Evolutionary conservation across 228 moss, liverwort and hornwort genomes (phyloP).

Genomic region (Sphagnum fallax): DNA sequence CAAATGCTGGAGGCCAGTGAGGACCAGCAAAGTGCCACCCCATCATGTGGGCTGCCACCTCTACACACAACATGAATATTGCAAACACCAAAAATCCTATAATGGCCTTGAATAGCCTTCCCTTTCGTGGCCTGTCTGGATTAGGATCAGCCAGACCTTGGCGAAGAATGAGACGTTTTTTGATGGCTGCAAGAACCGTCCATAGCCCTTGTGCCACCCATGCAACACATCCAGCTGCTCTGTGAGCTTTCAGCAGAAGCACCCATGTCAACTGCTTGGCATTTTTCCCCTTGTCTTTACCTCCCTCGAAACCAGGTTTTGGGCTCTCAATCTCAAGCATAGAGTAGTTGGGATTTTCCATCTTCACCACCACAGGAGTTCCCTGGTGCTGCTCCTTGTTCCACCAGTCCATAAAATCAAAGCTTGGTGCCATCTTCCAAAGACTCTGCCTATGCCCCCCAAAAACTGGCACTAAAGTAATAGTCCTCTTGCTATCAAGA

Average conservation of each 20-base stretch:
- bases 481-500: no score
- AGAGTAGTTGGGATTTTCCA: constrained; percentile 98
- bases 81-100: constrained; percentile 62
- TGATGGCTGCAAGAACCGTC: constrained; percentile 74
- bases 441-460: no score
- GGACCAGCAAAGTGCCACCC: constrained; percentile 80
- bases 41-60: constrained; percentile 63
- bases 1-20: constrained; percentile 27
- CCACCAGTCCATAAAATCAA: constrained; percentile 95
- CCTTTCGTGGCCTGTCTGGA: constrained; percentile 61
- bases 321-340: constrained; percentile 79
- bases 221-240: constrained; percentile 87
- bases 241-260: constrained; percentile 85
- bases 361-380: constrained; percentile 78
- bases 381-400: constrained; percentile 84
- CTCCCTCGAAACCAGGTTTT: constrained; percentile 27
- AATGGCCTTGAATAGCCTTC: constrained; percentile 74
- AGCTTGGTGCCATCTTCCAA: constrained; percentile 79
- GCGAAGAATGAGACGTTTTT: constrained; percentile 73
- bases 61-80: constrained; percentile 59
- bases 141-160: constrained; percentile 39
- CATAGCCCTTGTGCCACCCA: constrained; percentile 84
- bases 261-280: constrained; percentile 99
- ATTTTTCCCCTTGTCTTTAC: constrained; percentile 87
- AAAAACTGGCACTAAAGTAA: no score